Conservation (phyloP, 1,139 yeast genomes). For the Hyphopichia khmerensis region DNA sequence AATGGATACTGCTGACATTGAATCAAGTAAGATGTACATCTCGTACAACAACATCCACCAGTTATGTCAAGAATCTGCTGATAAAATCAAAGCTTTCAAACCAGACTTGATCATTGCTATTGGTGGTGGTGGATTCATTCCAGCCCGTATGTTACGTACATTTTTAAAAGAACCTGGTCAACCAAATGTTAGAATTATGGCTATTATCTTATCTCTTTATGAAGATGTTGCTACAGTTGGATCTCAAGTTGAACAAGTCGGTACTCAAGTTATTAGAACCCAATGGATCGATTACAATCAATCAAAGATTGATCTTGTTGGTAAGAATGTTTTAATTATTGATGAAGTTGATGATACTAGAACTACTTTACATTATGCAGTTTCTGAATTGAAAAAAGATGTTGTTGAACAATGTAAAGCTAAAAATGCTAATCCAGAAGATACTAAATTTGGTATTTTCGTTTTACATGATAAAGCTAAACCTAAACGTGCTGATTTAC, state of each 20-base stretch:
- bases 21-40: slow-evolving; percentile 65
- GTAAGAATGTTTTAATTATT: slow-evolving; percentile 78
- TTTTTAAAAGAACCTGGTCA: slow-evolving; percentile 83
- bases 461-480: slow-evolving; percentile 92
- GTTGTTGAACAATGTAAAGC: slow-evolving; percentile 56
- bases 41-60: slow-evolving; percentile 93
- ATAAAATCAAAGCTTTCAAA: slow-evolving; percentile 62
- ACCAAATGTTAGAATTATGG: slow-evolving; percentile 90
- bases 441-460: slow-evolving; percentile 81
- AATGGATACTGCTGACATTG: slow-evolving; percentile 36
- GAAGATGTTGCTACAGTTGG: slow-evolving; percentile 73
- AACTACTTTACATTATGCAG: slow-evolving; percentile 91
- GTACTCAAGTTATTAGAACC: slow-evolving; percentile 86
- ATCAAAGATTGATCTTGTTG: slow-evolving; percentile 63
- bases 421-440: slow-evolving; percentile 47
- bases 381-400: slow-evolving; percentile 83
- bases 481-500: slow-evolving; percentile 79
- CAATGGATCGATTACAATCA: slow-evolving; percentile 93
- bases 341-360: slow-evolving; percentile 97
- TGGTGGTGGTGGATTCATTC: slow-evolving; percentile 94
- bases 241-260: slow-evolving; percentile 61
- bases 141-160: slow-evolving; percentile 91
- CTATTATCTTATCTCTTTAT: slow-evolving; percentile 85
- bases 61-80: slow-evolving; percentile 84
- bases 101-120: slow-evolving; percentile 92